Conservation (phyloP, 2,329 filamentous ascomycete species). For the Sporothrix schenckii region DNA sequence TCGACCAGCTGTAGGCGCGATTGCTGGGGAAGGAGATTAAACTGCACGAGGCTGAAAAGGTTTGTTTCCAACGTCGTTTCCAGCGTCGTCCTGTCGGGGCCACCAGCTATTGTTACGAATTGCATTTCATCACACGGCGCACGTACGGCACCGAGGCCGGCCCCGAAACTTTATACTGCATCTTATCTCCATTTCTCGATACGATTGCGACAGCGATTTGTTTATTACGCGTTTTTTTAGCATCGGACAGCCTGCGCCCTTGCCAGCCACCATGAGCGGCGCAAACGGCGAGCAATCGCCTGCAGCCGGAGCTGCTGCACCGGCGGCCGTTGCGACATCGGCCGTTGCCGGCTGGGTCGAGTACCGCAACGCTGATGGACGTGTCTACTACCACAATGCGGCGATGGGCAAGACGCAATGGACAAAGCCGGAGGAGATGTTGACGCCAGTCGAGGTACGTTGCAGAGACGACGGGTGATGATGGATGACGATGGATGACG, state of each 20-base stretch:
- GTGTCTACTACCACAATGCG: constrained; percentile 88
- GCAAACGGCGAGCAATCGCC: constrained; percentile 51
- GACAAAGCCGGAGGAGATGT: constrained; percentile 89
- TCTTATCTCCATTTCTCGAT: neutral
- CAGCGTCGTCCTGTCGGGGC: neutral
- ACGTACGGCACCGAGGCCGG: neutral
- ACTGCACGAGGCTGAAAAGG: constrained; percentile 18
- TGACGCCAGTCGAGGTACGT: constrained; percentile 76
- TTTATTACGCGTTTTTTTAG: neutral
- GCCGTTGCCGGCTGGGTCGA: constrained; percentile 69
- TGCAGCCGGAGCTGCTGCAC: neutral
- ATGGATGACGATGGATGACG: too few relatives aligned
- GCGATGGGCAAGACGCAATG: constrained; percentile 87
- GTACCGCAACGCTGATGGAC: constrained; percentile 77
- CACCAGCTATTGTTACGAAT: neutral
- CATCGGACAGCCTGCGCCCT: neutral
- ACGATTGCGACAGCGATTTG: neutral
- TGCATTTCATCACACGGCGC: neutral
- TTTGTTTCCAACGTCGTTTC: neutral
- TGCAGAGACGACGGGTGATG: neutral
- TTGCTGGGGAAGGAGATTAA: constrained; percentile 1
- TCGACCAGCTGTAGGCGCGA: neutral
- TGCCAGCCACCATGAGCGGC: constrained; percentile 59
- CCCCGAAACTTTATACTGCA: neutral
- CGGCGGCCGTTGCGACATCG: constrained; percentile 15